phyloP scores from a whole-genome alignment of 495 filamentous ascomycete species.

The Tetracladium marchalianum region DNA sequence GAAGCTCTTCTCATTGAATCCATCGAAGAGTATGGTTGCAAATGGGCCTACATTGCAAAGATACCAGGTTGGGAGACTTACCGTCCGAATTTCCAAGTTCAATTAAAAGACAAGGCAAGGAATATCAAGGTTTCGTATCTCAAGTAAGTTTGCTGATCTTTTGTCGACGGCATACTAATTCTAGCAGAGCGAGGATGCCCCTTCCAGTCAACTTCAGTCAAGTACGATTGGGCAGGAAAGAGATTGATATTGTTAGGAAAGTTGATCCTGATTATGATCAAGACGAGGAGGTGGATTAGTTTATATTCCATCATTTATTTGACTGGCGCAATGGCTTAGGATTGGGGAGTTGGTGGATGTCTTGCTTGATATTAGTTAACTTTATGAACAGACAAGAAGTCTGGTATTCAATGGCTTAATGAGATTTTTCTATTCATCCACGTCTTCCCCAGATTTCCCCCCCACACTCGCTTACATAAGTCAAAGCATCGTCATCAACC shows the following conservation, averaged over 20 bases:
- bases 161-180: background rate
- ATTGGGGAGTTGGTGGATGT: too few species aligned
- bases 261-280: slow-evolving; percentile 18
- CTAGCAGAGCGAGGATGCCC: slow-evolving; percentile 17
- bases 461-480: too few species aligned
- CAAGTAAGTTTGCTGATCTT: slow-evolving; percentile 32
- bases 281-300: background rate
- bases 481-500: too few species aligned
- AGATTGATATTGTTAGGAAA: slow-evolving; percentile 29
- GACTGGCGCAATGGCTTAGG: too few species aligned
- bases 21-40: slow-evolving; percentile 37
- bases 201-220: slow-evolving; percentile 39
- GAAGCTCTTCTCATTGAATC: slow-evolving; percentile 36
- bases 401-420: too few species aligned
- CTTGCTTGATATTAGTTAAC: too few species aligned
- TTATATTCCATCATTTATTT: too few species aligned
- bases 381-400: too few species aligned
- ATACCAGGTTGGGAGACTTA: slow-evolving; percentile 26
- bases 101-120: slow-evolving; percentile 57
- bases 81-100: slow-evolving; percentile 43
- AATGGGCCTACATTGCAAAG: slow-evolving; percentile 42
- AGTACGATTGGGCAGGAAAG: slow-evolving; percentile 38
- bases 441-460: too few species aligned
- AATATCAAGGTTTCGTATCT: slow-evolving; percentile 51
- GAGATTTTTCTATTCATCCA: too few species aligned